Conservation (phyloP, 148 eudicot species). For the Fagopyrum esculentum region DNA sequence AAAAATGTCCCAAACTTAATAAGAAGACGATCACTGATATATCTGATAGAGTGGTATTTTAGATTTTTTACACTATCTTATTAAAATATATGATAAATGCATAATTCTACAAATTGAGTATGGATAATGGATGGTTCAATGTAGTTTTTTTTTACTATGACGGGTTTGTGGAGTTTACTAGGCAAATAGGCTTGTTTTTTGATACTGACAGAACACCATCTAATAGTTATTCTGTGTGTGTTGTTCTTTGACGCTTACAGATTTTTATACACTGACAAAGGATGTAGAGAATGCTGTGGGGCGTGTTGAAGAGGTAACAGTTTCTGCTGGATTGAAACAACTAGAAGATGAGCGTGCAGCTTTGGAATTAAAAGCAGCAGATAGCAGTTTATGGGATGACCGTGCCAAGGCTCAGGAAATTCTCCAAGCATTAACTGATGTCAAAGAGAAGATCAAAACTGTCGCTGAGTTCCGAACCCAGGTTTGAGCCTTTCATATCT, state of each 20-base stretch:
- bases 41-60: background rate
- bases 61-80: no score
- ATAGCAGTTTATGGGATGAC: slow-evolving; percentile 89
- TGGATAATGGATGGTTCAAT: background rate
- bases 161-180: background rate
- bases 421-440: slow-evolving; percentile 70
- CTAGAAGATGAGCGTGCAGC: slow-evolving; percentile 58
- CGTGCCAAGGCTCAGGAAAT: slow-evolving; percentile 83
- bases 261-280: slow-evolving; percentile 81
- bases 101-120: background rate
- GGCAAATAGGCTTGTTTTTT: background rate
- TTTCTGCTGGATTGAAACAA: slow-evolving; percentile 63
- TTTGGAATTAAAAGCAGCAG: slow-evolving; percentile 71
- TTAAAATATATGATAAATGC: no score
- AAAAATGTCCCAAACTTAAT: background rate
- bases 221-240: background rate
- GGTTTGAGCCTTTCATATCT: slow-evolving; percentile 31
- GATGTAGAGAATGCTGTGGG: slow-evolving; percentile 55
- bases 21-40: background rate
- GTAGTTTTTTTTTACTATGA: background rate
- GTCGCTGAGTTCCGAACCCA: slow-evolving; percentile 67
- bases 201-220: no score
- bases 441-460: slow-evolving; percentile 71
- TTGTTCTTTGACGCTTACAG: slow-evolving; percentile 29
- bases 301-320: slow-evolving; percentile 73